These are phyloP conservation scores for Hemisphaericaspora xylanilytica DNA, from an alignment of 1,139 yeast species.

Conservation along the genomic window DNA sequence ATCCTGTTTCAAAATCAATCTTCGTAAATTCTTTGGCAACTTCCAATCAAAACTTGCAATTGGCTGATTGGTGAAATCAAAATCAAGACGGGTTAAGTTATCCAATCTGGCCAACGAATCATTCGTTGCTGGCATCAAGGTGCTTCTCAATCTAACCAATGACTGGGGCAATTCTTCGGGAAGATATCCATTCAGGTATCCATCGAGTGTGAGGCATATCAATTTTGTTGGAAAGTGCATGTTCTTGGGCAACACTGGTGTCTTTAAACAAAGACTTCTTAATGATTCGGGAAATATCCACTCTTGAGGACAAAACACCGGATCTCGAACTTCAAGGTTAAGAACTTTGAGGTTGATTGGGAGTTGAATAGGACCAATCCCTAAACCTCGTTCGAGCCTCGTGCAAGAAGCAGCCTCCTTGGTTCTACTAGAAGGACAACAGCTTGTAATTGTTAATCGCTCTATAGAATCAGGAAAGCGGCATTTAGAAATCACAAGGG, in stretches of 20 bases:
- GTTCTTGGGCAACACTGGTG: not conserved
- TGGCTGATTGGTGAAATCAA: no score
- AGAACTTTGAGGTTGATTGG: not conserved
- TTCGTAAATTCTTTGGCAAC: not conserved
- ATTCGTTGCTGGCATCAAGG: not conserved
- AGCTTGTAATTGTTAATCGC: no score
- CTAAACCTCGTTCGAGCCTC: no score
- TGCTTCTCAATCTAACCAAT: not conserved
- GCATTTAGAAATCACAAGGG: no score
- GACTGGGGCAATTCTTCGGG: not conserved
- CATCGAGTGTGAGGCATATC: not conserved
- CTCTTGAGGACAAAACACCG: not conserved
- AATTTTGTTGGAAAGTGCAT: not conserved
- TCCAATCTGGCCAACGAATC: not conserved
- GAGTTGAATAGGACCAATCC: not conserved
- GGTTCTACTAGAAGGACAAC: no score
- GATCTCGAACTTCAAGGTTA: not conserved
- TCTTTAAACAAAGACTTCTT: not conserved
- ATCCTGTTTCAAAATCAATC: not conserved
- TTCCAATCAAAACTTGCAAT: not conserved
- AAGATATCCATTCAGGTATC: not conserved
- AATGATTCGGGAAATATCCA: not conserved
- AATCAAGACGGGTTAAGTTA: not conserved
- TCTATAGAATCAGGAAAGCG: no score
- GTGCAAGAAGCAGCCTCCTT: no score